phyloP scores from a whole-genome alignment of 257 asterid genomes.

The Solanum tacnaense region DNA sequence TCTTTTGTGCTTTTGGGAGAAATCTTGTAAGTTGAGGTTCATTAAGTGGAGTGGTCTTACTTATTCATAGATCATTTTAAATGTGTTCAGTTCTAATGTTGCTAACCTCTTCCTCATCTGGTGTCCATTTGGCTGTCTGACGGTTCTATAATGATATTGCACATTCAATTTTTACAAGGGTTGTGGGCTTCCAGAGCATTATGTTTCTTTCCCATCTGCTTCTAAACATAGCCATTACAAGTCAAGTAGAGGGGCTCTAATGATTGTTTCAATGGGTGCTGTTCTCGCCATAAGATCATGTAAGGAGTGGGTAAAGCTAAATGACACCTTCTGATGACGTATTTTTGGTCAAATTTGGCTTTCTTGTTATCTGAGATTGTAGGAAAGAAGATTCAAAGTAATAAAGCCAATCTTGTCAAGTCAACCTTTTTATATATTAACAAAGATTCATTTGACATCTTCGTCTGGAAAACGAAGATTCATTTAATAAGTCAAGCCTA shows the following conservation, averaged over 20 bases:
- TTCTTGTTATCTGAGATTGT: neutral
- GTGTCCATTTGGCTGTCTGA: neutral
- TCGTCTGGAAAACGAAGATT: neutral
- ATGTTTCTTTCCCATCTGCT: neutral
- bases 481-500: neutral
- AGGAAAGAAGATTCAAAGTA: neutral
- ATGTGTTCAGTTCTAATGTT: neutral
- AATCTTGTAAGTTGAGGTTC: neutral
- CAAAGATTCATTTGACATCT: neutral
- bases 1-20: neutral
- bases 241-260: neutral
- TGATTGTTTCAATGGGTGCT: neutral
- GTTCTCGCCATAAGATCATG: neutral
- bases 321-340: neutral
- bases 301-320: neutral
- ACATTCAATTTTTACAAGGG: neutral
- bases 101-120: neutral
- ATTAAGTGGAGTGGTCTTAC: neutral
- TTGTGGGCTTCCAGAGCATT: neutral
- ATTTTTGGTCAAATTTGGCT: neutral
- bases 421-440: neutral
- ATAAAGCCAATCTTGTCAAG: neutral
- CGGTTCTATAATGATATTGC: neutral
- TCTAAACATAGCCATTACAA: neutral
- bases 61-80: neutral